Conservation (phyloP, 345 rosid species). For the Moricandia moricandioides region DNA sequence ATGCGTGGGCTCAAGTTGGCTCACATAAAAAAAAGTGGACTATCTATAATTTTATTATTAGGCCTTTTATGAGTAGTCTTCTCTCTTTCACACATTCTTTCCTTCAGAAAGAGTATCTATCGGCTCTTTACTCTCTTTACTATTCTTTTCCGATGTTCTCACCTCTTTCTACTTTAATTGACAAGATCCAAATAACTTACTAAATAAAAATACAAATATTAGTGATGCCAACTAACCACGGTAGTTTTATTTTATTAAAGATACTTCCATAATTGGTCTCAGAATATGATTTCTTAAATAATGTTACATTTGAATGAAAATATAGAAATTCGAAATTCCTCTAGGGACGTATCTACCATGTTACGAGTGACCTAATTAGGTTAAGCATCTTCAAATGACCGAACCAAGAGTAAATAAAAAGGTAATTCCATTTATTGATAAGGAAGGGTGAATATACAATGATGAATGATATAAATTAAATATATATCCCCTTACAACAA, state of each 20-base stretch:
- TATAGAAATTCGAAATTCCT: no score
- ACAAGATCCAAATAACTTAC: no score
- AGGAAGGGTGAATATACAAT: conserved; percentile 29
- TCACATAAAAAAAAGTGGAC: not conserved
- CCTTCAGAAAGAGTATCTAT: no score
- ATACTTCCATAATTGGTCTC: no score
- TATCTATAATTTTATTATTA: not conserved
- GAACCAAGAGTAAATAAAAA: conserved; percentile 1
- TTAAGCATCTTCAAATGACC: not conserved
- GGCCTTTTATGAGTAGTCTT: not conserved
- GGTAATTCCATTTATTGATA: conserved; percentile 15
- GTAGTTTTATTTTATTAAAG: no score
- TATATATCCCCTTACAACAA: conserved; percentile 3
- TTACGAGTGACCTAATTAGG: not conserved
- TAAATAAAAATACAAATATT: no score
- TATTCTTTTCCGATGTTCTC: not conserved
- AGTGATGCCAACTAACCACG: no score
- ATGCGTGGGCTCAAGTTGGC: not conserved
- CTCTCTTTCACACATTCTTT: not conserved
- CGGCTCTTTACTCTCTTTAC: no score
- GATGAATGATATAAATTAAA: conserved; percentile 11
- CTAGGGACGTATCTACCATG: not conserved
- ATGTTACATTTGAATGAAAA: no score
- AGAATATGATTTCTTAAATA: no score
- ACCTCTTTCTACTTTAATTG: not conserved